Evolutionary conservation across 1,284 basidiomycete species (phyloP).

Genomic region (Malassezia furfur): DNA sequence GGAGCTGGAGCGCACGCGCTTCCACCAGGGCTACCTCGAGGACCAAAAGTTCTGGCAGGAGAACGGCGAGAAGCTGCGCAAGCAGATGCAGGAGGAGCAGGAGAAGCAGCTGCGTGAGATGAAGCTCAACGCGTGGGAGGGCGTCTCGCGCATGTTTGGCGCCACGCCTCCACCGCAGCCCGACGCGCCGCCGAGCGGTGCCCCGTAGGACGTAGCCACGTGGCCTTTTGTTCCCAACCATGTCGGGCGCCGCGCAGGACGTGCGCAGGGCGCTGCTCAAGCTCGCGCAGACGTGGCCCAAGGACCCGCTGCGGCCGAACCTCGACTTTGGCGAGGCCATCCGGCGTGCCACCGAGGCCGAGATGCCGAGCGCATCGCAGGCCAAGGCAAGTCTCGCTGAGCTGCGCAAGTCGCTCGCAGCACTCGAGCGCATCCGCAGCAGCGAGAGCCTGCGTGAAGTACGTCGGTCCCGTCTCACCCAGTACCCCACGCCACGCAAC

Average conservation of each 20-base stretch:
- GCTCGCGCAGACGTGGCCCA: conserved; percentile 34
- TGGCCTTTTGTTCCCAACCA: background rate
- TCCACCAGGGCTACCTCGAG: conserved; percentile 70
- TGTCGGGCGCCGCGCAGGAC: conserved; percentile 16
- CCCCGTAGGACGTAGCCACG: background rate
- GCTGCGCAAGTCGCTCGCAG: conserved; percentile 19
- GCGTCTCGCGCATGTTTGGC: conserved; percentile 17
- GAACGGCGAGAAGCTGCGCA: conserved; percentile 72
- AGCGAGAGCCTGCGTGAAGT: conserved; percentile 22
- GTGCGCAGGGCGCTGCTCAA: conserved; percentile 24
- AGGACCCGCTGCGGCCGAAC: conserved; percentile 35
- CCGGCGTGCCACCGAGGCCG: conserved; percentile 24
- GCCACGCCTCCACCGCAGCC: background rate
- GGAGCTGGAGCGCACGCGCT: conserved; percentile 77
- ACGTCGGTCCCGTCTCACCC: background rate
- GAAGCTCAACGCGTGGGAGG: conserved; percentile 45
- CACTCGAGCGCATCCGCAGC: conserved; percentile 23
- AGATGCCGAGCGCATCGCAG: conserved; percentile 17
- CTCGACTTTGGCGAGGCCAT: conserved; percentile 35
- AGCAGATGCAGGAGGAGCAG: conserved; percentile 69
- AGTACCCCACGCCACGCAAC: conserved; percentile 24
- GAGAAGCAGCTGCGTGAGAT: conserved; percentile 59
- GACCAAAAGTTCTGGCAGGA: conserved; percentile 78
- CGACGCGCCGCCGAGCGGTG: background rate
- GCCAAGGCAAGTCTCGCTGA: conserved; percentile 19